Evolutionary conservation across 495 filamentous ascomycete species (phyloP).

Genomic region (Aspergillus funiculosus): DNA sequence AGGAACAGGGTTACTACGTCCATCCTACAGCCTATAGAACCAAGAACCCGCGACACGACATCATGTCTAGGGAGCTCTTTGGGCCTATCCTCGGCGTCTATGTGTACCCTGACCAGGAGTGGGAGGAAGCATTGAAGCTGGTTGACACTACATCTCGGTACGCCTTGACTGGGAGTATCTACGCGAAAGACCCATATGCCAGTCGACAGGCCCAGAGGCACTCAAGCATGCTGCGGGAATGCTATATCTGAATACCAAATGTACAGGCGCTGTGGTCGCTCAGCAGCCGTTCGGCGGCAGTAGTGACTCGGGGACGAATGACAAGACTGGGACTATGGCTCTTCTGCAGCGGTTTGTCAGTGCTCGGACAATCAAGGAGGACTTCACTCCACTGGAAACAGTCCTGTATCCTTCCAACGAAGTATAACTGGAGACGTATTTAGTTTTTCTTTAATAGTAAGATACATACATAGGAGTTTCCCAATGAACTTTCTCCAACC

Average conservation of each 20-base stretch:
- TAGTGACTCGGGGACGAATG: constrained; percentile 71
- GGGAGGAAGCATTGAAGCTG: constrained; percentile 47
- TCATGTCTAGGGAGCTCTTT: constrained; percentile 71
- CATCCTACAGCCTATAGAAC: constrained; percentile 66
- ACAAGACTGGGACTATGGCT: constrained; percentile 70
- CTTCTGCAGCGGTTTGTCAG: constrained; percentile 66
- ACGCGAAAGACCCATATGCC: constrained; percentile 61
- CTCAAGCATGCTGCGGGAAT: constrained; percentile 76
- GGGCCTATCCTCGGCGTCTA: constrained; percentile 66
- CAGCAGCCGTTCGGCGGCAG: constrained; percentile 79
- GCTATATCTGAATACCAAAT: constrained; percentile 86
- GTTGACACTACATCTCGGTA: constrained; percentile 59
- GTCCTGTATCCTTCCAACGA: constrained; percentile 69
- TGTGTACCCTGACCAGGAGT: constrained; percentile 64
- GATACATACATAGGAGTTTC: too few relatives aligned
- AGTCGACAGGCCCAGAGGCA: constrained; percentile 64
- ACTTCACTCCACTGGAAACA: constrained; percentile 55
- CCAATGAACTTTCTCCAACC: too few relatives aligned
- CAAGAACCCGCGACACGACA: constrained; percentile 53
- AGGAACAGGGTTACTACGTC: constrained; percentile 62
- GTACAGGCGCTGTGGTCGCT: constrained; percentile 73
- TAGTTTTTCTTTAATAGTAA: too few relatives aligned
- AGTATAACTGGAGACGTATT: too few relatives aligned
- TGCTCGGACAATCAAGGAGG: constrained; percentile 72
- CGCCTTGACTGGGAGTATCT: constrained; percentile 72